Evolutionary conservation across 768 basidiomycete genomes (phyloP).

Genomic region (Cystobasidiopsis lactophilus): DNA sequence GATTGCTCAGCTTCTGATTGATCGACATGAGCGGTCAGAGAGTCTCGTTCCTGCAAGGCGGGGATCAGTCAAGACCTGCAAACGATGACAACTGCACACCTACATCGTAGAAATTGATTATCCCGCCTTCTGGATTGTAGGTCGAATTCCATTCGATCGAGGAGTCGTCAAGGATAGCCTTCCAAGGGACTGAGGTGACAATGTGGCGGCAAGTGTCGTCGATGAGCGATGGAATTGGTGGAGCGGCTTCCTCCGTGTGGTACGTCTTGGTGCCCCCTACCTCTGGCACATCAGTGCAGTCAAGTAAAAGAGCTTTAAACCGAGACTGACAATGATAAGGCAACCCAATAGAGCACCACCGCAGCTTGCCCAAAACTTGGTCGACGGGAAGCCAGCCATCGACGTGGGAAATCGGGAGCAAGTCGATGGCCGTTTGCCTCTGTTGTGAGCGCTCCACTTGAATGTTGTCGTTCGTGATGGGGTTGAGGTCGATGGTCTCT

Average conservation of each 20-base stretch:
- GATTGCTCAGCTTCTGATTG: conserved; percentile 82
- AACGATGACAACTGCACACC: too few relatives aligned
- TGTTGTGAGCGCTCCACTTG: too few relatives aligned
- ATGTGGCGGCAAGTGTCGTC: conserved; percentile 39
- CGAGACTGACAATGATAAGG: conserved; percentile 39
- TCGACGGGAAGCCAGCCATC: too few relatives aligned
- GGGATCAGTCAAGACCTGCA: too few relatives aligned
- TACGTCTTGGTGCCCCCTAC: conserved; percentile 91
- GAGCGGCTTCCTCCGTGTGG: conserved; percentile 53
- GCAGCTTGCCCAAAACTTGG: conserved; percentile 32
- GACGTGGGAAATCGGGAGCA: too few relatives aligned
- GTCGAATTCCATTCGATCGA: conserved; percentile 24
- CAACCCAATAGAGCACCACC: conserved; percentile 94
- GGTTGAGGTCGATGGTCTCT: neutral
- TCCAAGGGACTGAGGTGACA: conserved; percentile 48
- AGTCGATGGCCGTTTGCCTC: too few relatives aligned
- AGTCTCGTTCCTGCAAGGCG: too few relatives aligned
- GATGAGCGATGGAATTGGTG: conserved; percentile 38
- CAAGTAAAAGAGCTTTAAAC: neutral
- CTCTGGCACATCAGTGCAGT: neutral
- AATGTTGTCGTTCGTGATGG: neutral
- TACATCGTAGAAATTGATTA: conserved; percentile 3
- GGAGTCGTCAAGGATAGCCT: conserved; percentile 34
- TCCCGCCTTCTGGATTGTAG: conserved; percentile 72
- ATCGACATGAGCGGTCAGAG: conserved; percentile 94